Base-by-base conservation (phyloP, 805 yeast genomes). In the Candida schatavii region DNA sequence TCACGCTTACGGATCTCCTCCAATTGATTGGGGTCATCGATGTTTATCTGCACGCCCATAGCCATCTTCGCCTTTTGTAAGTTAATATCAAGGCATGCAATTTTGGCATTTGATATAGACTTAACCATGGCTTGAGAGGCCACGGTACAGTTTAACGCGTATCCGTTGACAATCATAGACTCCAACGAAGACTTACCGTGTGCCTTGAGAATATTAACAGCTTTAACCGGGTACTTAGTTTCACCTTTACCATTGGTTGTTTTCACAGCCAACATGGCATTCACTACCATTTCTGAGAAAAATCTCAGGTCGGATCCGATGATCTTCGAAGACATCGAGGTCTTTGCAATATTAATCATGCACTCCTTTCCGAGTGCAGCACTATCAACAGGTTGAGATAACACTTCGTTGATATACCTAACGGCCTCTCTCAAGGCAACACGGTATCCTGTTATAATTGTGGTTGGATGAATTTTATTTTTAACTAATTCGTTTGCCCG, bases 41-140 rank as follows among this genome's bases (percentile, higher is more conserved):
- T 88, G 61, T 90, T 90, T 64, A 93, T 87, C 64, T 89, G 95
- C 40, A 93, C 98, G 42, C 99, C 99, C 81, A 93, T 81, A 32
- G 97, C 97, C 97, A 93, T 88, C 61, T 90, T 81, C 2, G 96
- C 93, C 64, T 90, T 91, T 63, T 95, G 99, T 59, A 93, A 72
- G 66, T 95, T 91, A 64, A 93, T 78, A 67, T 89, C 97, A 56
- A 89, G 74, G 51, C 88, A 81, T 2, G 97, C 97, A 52, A 89
- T 86, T 53, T 81, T 83, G 37, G 96, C 95, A 50, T 76, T 72
- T 10, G 67, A 64, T 36, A 89, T 70, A 39, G 75, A 72, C 56
- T 85, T 88, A 48, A 80, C 74, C 98, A 93, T 95, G 14, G 97
- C 97, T 67, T 91, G 97, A 11, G 96, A 86, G 1, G 97, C 99